A percentile compares a stretch with the other conserved stretches of the same genome.
phyloP scores from a whole-genome alignment of 352 stramenopile genomes.

The Globisporangium lucens region DNA sequence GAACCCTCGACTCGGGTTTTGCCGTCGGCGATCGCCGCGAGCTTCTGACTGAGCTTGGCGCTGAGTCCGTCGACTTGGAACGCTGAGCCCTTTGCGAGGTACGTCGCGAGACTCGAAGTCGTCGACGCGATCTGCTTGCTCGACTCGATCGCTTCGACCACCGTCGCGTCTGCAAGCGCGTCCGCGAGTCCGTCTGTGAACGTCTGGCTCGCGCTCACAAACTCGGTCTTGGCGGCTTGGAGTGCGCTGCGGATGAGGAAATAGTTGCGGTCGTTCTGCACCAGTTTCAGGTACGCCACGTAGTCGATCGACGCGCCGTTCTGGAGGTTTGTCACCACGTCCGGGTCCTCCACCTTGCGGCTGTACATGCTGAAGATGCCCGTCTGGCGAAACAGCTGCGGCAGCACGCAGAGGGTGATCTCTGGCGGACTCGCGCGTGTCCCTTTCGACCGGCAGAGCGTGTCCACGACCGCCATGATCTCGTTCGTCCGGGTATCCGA shows the following conservation, averaged over 20 bases:
- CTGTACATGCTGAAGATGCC: slow-evolving; percentile 4
- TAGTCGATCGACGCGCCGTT: background rate
- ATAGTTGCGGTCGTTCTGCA: background rate
- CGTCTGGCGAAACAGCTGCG: background rate
- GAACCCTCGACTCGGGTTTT: background rate
- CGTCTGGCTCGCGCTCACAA: background rate
- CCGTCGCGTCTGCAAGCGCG: background rate
- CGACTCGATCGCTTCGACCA: background rate
- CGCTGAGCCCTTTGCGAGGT: background rate
- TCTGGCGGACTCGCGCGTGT: background rate
- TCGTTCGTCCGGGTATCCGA: background rate
- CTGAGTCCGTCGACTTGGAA: background rate
- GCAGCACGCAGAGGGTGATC: slow-evolving; percentile 3
- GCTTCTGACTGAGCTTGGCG: background rate
- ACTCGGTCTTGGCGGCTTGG: slow-evolving; percentile 4
- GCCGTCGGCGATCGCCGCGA: background rate
- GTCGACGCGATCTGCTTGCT: background rate
- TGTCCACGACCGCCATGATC: slow-evolving; percentile 3
- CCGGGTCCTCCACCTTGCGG: slow-evolving; percentile 2
- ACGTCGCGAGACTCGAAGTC: background rate
- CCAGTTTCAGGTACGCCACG: background rate
- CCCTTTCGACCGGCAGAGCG: background rate
- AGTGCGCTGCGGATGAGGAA: background rate
- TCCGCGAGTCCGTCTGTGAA: slow-evolving; percentile 3
- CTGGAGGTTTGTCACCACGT: background rate